Evolutionary conservation across 179 eudicot genomes (phyloP), one percentile per base, ranked within the genome.

Genomic region (Heliamphora pulchella): DNA sequence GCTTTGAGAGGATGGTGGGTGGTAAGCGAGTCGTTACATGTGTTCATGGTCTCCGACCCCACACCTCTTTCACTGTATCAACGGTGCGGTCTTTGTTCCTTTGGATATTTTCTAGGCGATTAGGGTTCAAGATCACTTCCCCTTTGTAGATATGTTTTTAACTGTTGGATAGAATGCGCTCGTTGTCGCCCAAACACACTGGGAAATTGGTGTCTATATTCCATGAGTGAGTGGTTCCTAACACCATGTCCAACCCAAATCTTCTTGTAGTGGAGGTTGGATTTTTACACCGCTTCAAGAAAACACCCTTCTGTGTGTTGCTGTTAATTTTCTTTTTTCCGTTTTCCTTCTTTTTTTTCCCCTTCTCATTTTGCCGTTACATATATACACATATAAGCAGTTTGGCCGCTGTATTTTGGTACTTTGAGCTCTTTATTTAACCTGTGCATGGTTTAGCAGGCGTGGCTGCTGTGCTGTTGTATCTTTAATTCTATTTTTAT

Each of bases 11-110:
- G 86, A 85, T 79, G 85, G 78, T 86, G 81, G 87, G 87, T 80
- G 89, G 88, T 87, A 81, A 85, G 88, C 77, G 87, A 87, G 86
- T 87, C 59, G 82, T 62, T 84, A 57, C 84, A 85, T 83, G 84
- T 77, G 83, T 85, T 79, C 70, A 81, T 81, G 77, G 85, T 83
- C 85, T 83, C 87, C 82, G 80, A 85, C 86, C 87, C 80, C 83
- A 57, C 74, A 48, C 74, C 57, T 69, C 51, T 64, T 77, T 20
- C 72, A 58, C 41, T 67, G 80, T 74, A 78, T 73, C 85, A 64
- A 65, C 76, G 79, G 81, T 81, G 75, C 81, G 43, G 74, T 15
- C 71, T 7, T 20, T 77, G 18, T 13, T 48, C 47, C 71, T 64
- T 77, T 48, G 74, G 53, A 58, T 75, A 48, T 71, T 53, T 72